A percentile compares a stretch with the other conserved stretches of the same genome.
phyloP scores from a whole-genome alignment of 306 rosid species.

The Prinsepia uniflora region DNA sequence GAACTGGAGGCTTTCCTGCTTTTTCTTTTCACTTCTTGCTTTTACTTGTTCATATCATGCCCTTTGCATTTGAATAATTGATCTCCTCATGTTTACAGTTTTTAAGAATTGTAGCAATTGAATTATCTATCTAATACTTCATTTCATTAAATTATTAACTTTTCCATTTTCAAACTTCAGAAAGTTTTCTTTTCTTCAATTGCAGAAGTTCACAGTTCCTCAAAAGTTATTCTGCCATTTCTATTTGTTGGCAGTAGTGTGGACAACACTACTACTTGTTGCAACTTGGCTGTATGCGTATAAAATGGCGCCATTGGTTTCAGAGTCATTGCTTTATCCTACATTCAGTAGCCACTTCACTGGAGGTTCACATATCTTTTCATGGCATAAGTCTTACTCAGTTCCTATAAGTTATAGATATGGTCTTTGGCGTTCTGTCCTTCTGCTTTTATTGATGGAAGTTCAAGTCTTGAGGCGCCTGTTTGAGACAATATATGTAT shows the following conservation, averaged over 20 bases:
- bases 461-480: slow-evolving; percentile 70
- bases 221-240: slow-evolving; percentile 76
- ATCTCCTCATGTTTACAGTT: background rate
- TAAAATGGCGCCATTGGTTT: slow-evolving; percentile 38
- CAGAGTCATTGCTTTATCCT: slow-evolving; percentile 47
- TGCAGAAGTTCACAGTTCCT: slow-evolving; percentile 78
- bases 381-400: slow-evolving; percentile 35
- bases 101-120: background rate
- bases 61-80: too few species aligned
- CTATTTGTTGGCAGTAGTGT: slow-evolving; percentile 53
- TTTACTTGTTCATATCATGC: background rate
- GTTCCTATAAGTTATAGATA: slow-evolving; percentile 30
- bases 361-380: slow-evolving; percentile 51
- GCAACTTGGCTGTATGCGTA: slow-evolving; percentile 70
- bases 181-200: slow-evolving; percentile 2
- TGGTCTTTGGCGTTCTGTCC: slow-evolving; percentile 62
- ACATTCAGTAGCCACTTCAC: slow-evolving; percentile 52
- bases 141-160: background rate
- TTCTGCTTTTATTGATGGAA: slow-evolving; percentile 77
- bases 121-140: background rate
- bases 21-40: too few species aligned
- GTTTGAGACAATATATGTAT: slow-evolving; percentile 56
- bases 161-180: background rate
- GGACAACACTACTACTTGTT: slow-evolving; percentile 74
- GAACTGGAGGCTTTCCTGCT: background rate